Evolutionary conservation across 2,329 filamentous ascomycete species (phyloP), one percentile per base, ranked within the genome.

Genomic region (Macroventuria anomochaeta): DNA sequence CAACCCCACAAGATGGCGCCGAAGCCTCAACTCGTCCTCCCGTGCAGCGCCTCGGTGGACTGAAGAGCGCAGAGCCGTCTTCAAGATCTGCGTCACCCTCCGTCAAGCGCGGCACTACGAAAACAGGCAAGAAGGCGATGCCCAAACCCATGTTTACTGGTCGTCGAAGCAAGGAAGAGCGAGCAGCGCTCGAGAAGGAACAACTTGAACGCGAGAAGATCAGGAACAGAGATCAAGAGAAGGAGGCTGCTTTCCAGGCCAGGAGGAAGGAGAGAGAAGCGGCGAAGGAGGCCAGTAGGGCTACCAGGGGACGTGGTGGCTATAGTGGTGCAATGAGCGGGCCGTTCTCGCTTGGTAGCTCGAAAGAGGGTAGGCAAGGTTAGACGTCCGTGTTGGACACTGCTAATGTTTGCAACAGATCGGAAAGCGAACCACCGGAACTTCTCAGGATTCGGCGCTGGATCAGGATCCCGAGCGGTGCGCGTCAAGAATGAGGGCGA

Each of bases 151-250:
- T 74, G 31, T 79, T 77, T 51, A 75, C 71, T 13, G 77, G 76
- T 11, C 71, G 79, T 46, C 65, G 79, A 47, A 80, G 76, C 55
- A 77, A 79, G 55, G 73, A 76, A 34, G 75, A 76, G 38, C 70
- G 78, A 51, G 77, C 76, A 25, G 76, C 78, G 41, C 65, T 76
- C 20, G 75, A 76, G 51, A 73, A 76, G 31, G 72, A 73, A 37
- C 72, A 72, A 31, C 62, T 69, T 20, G 75, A 75, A 42, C 70
- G 76, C 32, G 74, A 76, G 43, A 64, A 67, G 18, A 70, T 72
- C 39, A 70, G 76, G 48, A 70, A 70, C 18, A 69, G 65, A 18
- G 70, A 75, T 38, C 62, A 69, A 8, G 70, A 68, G 18, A 51
- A 59, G 59, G 49, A 43, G 63, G 51, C 59, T 62, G 67, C 50